Evolutionary conservation across 2,329 filamentous ascomycete species (phyloP), one percentile per base, ranked within the genome.

Genomic region (Claviceps sp.): DNA sequence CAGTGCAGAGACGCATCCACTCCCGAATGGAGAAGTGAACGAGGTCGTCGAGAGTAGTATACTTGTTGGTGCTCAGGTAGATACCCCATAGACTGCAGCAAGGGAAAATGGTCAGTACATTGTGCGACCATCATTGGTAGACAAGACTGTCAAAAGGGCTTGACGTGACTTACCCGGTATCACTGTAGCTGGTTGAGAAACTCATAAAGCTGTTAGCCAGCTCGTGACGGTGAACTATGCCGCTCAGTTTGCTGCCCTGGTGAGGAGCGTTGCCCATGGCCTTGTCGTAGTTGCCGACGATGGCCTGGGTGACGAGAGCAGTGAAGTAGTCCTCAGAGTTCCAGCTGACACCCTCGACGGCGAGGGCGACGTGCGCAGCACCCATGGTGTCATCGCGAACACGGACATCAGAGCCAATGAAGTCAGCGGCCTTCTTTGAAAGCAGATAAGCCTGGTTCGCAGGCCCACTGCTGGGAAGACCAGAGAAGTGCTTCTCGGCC

Each of bases 171-270:
- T 81, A 95, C 89, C 90, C 93, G 69, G 93, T 98, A 72, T 98
- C 93, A 67, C 90, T 97, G 77, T 98, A 98, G 79, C 89, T 95
- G 61, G 93, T 98, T 60, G 90, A 96, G 77, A 98, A 98, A 77
- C 88, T 95, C 94, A 98, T 98, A 81, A 96, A 98, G 82, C 90
- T 96, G 78, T 95, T 98, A 72, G 93, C 93, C 57, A 98, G 81
- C 70, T 90, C 85, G 75, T 97, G 82, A 74, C 95, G 84, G 79
- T 94, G 87, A 61, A 98, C 85, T 65, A 93, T 89, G 59, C 85
- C 84, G 77, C 89, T 95, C 64, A 98, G 88, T 81, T 94, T 96
- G 87, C 89, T 95, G 64, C 94, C 93, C 67, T 96, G 85, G 77
- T 96, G 93, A 59, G 90, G 85, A 55, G 93, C 93, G 72, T 93